Percentiles rank a stretch among this genome's conserved stretches.
phyloP scores from a whole-genome alignment of 352 stramenopile species.

The Globisporangium barbulae region DNA sequence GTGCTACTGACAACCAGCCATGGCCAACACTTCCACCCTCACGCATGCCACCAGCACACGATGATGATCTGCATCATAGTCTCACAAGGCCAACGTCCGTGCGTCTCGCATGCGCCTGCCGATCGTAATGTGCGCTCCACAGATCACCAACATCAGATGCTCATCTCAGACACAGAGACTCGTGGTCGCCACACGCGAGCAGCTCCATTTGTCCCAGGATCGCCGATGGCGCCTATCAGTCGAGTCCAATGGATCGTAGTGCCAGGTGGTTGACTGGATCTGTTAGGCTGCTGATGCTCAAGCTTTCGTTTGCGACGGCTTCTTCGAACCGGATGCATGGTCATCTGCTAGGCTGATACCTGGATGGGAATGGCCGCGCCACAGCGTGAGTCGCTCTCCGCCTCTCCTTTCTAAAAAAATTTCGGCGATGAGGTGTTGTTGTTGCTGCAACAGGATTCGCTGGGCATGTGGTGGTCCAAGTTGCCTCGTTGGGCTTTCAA shows the following conservation, averaged over 20 bases:
- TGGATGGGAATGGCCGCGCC: background rate
- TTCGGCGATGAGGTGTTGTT: background rate
- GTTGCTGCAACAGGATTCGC: background rate
- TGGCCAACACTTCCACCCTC: too few relatives aligned
- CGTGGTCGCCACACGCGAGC: too few relatives aligned
- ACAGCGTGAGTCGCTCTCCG: background rate
- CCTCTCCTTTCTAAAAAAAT: background rate
- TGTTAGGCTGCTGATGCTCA: background rate
- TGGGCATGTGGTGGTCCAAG: background rate
- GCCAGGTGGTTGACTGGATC: too few relatives aligned
- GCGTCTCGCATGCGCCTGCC: too few relatives aligned
- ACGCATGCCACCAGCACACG: too few relatives aligned
- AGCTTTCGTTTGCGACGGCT: background rate
- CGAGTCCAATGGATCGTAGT: too few relatives aligned
- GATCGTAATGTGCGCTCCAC: too few relatives aligned
- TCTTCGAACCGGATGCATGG: background rate
- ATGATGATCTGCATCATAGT: too few relatives aligned
- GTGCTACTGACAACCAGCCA: too few relatives aligned
- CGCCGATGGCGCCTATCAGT: background rate
- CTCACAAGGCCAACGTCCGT: too few relatives aligned
- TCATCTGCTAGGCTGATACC: constrained; percentile 1
- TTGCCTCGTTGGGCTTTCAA: constrained; percentile 15
- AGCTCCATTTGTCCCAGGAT: background rate
- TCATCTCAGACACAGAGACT: background rate
- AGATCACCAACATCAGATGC: too few relatives aligned